Base-by-base conservation (phyloP, 1,284 basidiomycete species). In the Moesziomyces globuligerus region DNA sequence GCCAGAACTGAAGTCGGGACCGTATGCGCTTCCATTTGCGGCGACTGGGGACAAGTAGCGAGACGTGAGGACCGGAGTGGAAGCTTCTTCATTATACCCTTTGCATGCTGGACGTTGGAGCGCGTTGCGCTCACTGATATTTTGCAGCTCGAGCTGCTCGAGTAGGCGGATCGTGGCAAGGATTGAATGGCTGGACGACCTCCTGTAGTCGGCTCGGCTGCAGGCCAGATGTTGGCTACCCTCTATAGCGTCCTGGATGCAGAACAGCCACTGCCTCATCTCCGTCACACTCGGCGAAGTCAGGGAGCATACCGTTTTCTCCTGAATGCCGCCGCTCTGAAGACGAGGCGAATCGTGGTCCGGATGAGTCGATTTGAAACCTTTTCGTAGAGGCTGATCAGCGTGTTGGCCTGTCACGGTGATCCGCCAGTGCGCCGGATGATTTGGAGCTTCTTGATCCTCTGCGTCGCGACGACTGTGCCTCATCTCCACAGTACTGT, bases 271-370 rank as follows among this genome's bases (percentile, higher is more conserved):
- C 34, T 52, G 49, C 8, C 39, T 26, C 29, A 64, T 23, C 23
- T 57, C 60, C 17, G 49, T 44, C n/a, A 52, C 24, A n/a, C 57
- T 52, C 17, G 54, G 53, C 5, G 60, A 52, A 34, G 38, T 52
- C n/a, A 64, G 15, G 10, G 57, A 28, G 18, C 54, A 56, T 9
- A 55, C 44, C 1, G 45, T 13, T 7, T 21, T 38, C 7, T 10
- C 3, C 1, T 46, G 20, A 17, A 25, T 17, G 3, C 53, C 23
- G 15, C 18, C 17, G 17, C 20, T n/a, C 3, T 24, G 5, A 34
- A n/a, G 15, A 7, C 0, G 32, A 34, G n/a, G n/a, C n/a, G n/a
- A n/a, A n/a, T n/a, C n/a, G n/a, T n/a, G n/a, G n/a, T n/a, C n/a
- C 18, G n/a, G 43, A 32, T 23, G 39, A 13, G 7, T 7, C 15